These are phyloP conservation scores for Ormosia emarginata DNA, from an alignment of 306 rosid genomes.

Conservation along the genomic window DNA sequence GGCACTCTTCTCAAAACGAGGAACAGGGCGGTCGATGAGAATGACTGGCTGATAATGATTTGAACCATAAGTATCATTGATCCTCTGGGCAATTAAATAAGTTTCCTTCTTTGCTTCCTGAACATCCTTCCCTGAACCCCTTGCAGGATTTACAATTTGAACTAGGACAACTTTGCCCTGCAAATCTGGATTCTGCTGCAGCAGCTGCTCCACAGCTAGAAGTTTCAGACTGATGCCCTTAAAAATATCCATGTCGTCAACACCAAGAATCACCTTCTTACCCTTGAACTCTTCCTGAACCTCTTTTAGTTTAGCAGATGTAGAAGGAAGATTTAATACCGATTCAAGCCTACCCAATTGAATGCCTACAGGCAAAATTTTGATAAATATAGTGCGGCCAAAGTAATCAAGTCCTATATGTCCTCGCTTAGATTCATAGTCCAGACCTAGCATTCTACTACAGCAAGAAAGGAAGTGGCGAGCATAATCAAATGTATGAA, in stretches of 20 bases:
- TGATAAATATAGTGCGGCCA: constrained; percentile 79
- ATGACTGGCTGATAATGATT: constrained; percentile 59
- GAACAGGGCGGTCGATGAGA: constrained; percentile 70
- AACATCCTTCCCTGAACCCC: constrained; percentile 79
- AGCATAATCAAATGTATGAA: constrained; percentile 88
- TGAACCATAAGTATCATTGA: constrained; percentile 60
- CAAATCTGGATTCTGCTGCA: constrained; percentile 58
- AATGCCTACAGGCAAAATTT: constrained; percentile 86
- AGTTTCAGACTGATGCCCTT: constrained; percentile 83
- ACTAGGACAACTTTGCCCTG: constrained; percentile 63
- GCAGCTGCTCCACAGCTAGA: constrained; percentile 73
- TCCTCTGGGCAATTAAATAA: constrained; percentile 54
- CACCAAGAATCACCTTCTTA: constrained; percentile 55
- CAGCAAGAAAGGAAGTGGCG: constrained; percentile 94
- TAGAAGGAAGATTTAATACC: constrained; percentile 55
- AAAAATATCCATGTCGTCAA: constrained; percentile 90
- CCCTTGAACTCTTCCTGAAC: constrained; percentile 61
- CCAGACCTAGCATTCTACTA: constrained; percentile 91
- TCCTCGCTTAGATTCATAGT: constrained; percentile 89
- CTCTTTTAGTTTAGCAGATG: constrained; percentile 63
- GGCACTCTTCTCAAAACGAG: constrained; percentile 73
- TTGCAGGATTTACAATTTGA: constrained; percentile 88
- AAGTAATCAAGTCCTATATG: constrained; percentile 85
- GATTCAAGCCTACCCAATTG: constrained; percentile 86
- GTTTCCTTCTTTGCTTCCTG: constrained; percentile 73